Percentiles rank a stretch among this genome's conserved stretches.
phyloP scores from a whole-genome alignment of 2,329 filamentous ascomycete species.

The Colletotrichum camelliae region DNA sequence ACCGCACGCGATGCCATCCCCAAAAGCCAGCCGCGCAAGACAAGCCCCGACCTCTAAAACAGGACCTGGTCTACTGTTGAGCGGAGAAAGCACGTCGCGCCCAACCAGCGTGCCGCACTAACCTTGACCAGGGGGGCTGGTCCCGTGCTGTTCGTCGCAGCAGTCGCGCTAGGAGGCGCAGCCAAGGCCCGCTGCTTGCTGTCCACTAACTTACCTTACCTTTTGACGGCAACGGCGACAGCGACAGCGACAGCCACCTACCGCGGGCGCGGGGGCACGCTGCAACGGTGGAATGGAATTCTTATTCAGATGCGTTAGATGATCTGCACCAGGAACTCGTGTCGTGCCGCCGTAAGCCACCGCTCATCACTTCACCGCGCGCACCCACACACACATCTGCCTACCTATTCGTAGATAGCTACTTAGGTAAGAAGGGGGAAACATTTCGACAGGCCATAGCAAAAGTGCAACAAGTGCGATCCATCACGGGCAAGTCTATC shows the following conservation, averaged over 20 bases:
- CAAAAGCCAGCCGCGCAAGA: neutral
- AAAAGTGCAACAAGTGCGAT: neutral
- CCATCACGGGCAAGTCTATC: neutral
- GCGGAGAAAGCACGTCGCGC: neutral
- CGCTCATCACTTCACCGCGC: neutral
- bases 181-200: neutral
- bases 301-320: neutral
- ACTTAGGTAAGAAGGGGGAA: neutral
- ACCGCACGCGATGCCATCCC: neutral
- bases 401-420: no score
- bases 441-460: neutral
- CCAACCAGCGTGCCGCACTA: neutral
- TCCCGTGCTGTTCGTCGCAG: neutral
- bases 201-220: neutral
- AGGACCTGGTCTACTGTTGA: neutral
- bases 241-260: neutral
- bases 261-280: neutral
- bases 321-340: conserved; percentile 8
- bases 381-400: no score
- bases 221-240: neutral
- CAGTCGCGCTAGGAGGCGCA: conserved; percentile 5
- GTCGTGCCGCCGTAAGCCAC: conserved; percentile 7
- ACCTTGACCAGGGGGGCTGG: neutral
- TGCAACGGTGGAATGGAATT: neutral
- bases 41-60: neutral